Evolutionary conservation across 805 yeast species (phyloP).

Genomic region (Ogataea nakhonphanomensis): DNA sequence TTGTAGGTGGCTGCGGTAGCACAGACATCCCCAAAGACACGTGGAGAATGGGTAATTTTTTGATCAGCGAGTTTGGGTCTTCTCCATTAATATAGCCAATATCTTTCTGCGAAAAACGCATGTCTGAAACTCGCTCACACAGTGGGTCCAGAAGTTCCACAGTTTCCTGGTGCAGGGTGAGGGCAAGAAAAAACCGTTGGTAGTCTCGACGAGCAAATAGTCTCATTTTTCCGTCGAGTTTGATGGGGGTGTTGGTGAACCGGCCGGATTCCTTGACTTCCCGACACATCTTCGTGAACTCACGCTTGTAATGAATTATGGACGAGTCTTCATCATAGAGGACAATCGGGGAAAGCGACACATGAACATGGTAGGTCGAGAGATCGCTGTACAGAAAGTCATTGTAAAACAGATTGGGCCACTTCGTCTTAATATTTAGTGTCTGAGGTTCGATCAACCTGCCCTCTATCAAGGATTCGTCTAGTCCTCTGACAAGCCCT

Average conservation of each 20-base stretch:
- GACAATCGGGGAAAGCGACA: constrained; percentile 28
- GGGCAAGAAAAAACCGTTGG: constrained; percentile 14
- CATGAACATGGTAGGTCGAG: constrained; percentile 17
- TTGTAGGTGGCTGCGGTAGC: neutral
- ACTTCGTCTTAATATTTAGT: constrained; percentile 13
- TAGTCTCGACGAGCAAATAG: constrained; percentile 17
- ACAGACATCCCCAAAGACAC: constrained; percentile 19
- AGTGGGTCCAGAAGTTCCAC: constrained; percentile 5
- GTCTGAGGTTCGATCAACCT: constrained; percentile 21
- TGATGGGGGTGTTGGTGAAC: constrained; percentile 4
- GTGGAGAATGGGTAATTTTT: constrained; percentile 15
- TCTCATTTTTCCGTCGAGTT: constrained; percentile 6
- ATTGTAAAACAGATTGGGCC: constrained; percentile 25
- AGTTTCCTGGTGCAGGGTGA: constrained; percentile 7
- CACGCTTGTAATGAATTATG: constrained; percentile 11
- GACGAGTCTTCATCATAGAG: constrained; percentile 13
- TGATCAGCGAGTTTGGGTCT: constrained; percentile 10
- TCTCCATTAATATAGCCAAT: constrained; percentile 22
- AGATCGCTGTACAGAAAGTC: constrained; percentile 12
- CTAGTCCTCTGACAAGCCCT: constrained; percentile 22
- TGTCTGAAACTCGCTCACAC: constrained; percentile 1
- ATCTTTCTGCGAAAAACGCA: constrained; percentile 15
- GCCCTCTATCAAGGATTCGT: constrained; percentile 13
- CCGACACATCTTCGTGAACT: constrained; percentile 9
- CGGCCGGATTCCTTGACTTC: constrained; percentile 6